Conservation (phyloP, 2,329 filamentous ascomycete genomes). For the Calcarisporium arbuscula region DNA sequence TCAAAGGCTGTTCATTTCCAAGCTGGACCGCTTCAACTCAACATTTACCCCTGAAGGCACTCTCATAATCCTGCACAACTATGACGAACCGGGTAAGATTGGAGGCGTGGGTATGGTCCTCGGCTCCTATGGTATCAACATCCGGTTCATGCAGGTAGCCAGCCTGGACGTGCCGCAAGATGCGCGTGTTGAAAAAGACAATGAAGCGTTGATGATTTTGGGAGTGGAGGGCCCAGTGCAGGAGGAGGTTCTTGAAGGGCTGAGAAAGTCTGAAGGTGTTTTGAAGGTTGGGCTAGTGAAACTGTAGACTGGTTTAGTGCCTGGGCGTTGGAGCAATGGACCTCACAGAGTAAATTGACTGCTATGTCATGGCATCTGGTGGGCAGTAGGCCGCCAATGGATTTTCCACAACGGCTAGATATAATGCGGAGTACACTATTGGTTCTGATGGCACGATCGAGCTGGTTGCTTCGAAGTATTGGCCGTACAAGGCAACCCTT, state of each 20-base stretch:
- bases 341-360: too few species aligned
- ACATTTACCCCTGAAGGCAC: constrained; percentile 69
- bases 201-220: constrained; percentile 77
- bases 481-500: too few species aligned
- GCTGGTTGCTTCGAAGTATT: too few species aligned
- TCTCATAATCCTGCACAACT: constrained; percentile 73
- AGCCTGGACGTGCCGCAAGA: constrained; percentile 34
- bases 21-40: constrained; percentile 66
- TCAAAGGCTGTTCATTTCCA: constrained; percentile 61
- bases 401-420: too few species aligned
- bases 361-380: too few species aligned
- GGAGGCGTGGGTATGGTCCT: constrained; percentile 68
- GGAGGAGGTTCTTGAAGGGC: constrained; percentile 44
- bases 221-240: constrained; percentile 63
- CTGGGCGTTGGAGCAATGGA: not conserved
- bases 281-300: constrained; percentile 48
- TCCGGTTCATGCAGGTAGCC: constrained; percentile 72
- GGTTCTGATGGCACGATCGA: too few species aligned
- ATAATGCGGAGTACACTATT: too few species aligned
- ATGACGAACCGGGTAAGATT: constrained; percentile 76
- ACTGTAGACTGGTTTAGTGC: constrained; percentile 20
- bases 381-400: not conserved
- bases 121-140: constrained; percentile 67
- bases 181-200: constrained; percentile 32
- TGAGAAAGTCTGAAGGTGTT: constrained; percentile 46